phyloP scores from a whole-genome alignment of 768 basidiomycete genomes.

The Pholiota microspora region DNA sequence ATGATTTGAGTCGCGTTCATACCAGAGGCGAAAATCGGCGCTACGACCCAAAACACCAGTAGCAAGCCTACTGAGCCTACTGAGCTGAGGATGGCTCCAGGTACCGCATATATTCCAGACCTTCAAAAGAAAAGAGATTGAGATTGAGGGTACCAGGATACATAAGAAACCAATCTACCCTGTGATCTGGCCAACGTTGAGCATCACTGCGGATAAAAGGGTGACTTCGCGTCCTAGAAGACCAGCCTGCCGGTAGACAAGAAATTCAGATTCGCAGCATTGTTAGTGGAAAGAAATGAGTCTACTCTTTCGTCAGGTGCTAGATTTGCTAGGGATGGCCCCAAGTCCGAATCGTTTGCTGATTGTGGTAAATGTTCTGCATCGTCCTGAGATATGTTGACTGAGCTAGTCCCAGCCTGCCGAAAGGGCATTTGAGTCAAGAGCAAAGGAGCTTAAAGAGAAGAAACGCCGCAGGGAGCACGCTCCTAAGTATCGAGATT shows the following conservation, averaged over 20 bases:
- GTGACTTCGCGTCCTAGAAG: constrained; percentile 32
- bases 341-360: neutral
- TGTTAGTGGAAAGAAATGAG: too few species aligned
- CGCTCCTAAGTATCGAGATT: neutral
- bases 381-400: neutral
- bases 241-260: constrained; percentile 18
- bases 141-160: neutral
- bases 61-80: constrained; percentile 34
- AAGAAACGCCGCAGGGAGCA: neutral
- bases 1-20: too few species aligned
- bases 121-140: constrained; percentile 12
- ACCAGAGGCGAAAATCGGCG: constrained; percentile 34
- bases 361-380: neutral
- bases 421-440: neutral
- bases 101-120: constrained; percentile 36
- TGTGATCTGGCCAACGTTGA: constrained; percentile 33
- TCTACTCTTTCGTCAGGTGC: constrained; percentile 29
- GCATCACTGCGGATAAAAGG: constrained; percentile 33
- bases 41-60: constrained; percentile 29
- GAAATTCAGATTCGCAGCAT: neutral
- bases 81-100: constrained; percentile 32
- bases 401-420: neutral
- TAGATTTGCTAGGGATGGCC: neutral
- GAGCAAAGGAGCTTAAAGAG: neutral
- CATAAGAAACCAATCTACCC: constrained; percentile 19